Evolutionary conservation across 2,329 filamentous ascomycete genomes (phyloP), one percentile per base, ranked within the genome.

Genomic region (Bipolaris gigantea): DNA sequence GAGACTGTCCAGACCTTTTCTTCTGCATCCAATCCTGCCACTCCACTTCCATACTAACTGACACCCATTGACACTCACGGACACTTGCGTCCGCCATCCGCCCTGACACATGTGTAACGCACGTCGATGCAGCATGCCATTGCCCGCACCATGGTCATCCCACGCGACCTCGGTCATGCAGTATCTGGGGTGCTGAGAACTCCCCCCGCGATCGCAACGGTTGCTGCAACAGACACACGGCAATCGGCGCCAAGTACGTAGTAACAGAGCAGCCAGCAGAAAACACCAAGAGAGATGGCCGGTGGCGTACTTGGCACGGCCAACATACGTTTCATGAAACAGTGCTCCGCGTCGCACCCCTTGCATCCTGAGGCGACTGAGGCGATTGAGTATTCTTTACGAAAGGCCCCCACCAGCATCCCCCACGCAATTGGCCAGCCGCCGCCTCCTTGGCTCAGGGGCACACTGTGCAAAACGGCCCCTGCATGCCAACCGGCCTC

Each of bases 301-400:
- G 34, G 42, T 48, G 42, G 53, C 58, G 56, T 36, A 18, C 58
- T 62, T 59, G 57, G 62, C 57, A 39, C 53, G 54, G 47, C 13
- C 43, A 55, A 48, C 21, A 45, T 53, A 47, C 46, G 64, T 68
- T 68, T 68, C 58, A 61, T 66, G 64, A 66, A 67, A 67, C 64
- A 57, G 47, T 38, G 30, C 50, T 57, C 50, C 48, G 52, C 53
- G 52, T 45, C 35, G 25, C 41, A 50, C 54, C 56, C 60, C 61
- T 64, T 63, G 60, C 62, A 55, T 51, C 55, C 54, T 60, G 53
- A 62, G 53, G 58, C 36, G 33, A 46, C 59, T 47, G 5, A 62
- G 53, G 58, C 36, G 33, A 46, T 58, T 47, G 5, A 23, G 42
- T 30, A 23, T 18, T 18, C 41, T 36, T 30, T 55, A 51, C 52